Evolutionary conservation across 805 yeast species (phyloP).

Genomic region (Candida yuanshanica): DNA sequence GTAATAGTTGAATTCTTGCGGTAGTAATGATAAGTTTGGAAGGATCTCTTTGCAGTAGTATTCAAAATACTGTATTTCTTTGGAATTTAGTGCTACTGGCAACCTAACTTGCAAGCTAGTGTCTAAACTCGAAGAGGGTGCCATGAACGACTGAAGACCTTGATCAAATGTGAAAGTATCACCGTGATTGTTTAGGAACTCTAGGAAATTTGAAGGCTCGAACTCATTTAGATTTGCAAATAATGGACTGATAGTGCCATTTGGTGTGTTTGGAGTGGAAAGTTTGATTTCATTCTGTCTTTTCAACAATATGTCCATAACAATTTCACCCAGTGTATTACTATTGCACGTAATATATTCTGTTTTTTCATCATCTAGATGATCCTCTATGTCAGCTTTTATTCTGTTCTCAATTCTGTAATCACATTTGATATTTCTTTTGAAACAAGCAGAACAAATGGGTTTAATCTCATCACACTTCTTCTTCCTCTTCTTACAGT

Average conservation of each 20-base stretch:
- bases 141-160: constrained; percentile 5
- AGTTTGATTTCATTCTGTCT: neutral
- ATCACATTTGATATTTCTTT: constrained; percentile 26
- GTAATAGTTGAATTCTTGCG: constrained; percentile 40
- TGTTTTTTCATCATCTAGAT: neutral
- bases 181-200: neutral
- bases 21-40: constrained; percentile 33
- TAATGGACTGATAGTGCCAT: neutral
- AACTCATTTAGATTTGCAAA: constrained; percentile 10
- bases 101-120: constrained; percentile 23
- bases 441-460: constrained; percentile 37
- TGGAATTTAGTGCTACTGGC: constrained; percentile 28
- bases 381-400: constrained; percentile 1
- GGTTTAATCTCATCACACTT: constrained; percentile 46
- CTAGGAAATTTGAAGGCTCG: neutral
- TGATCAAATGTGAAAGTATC: constrained; percentile 3
- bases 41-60: constrained; percentile 41
- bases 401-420: constrained; percentile 12
- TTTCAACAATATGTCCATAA: constrained; percentile 4
- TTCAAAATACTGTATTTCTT: constrained; percentile 34
- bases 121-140: constrained; percentile 6
- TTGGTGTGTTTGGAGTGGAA: neutral
- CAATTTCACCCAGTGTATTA: constrained; percentile 5
- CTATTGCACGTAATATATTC: constrained; percentile 10
- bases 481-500: constrained; percentile 40